These are phyloP conservation scores for Leptosphaerulina australis DNA, from an alignment of 2,329 filamentous ascomycete species.

Conservation along the genomic window DNA sequence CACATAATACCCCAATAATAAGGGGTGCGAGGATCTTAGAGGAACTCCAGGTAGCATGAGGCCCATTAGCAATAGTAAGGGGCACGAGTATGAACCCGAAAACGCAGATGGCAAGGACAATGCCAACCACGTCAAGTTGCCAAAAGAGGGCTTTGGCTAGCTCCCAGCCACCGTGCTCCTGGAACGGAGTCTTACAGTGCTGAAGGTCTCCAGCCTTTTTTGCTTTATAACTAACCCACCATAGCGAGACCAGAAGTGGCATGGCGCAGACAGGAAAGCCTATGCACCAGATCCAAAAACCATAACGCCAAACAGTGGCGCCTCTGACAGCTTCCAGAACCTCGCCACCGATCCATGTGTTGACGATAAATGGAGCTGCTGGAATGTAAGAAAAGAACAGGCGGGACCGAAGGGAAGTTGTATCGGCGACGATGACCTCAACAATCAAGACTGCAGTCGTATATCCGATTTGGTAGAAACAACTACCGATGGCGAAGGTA, in stretches of 20 bases:
- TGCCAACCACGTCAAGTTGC: constrained; percentile 60
- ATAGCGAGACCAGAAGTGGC: constrained; percentile 61
- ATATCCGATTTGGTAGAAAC: constrained; percentile 59
- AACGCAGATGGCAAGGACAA: constrained; percentile 54
- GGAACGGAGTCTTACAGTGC: constrained; percentile 53
- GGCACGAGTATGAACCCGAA: constrained; percentile 59
- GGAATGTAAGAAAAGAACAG: constrained; percentile 67
- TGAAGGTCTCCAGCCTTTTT: constrained; percentile 57
- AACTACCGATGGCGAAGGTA: constrained; percentile 58
- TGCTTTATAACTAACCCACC: constrained; percentile 59
- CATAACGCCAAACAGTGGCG: constrained; percentile 64
- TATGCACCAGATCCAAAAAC: constrained; percentile 64
- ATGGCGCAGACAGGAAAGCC: constrained; percentile 64
- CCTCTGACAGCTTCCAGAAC: constrained; percentile 59
- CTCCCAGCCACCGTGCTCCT: constrained; percentile 49
- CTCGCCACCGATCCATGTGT: constrained; percentile 68
- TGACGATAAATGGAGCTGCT: constrained; percentile 48
- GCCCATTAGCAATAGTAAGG: constrained; percentile 61
- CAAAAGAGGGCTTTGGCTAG: constrained; percentile 58
- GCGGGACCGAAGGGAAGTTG: constrained; percentile 67
- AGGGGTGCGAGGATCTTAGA: constrained; percentile 60
- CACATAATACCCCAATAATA: constrained; percentile 56
- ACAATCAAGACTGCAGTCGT: constrained; percentile 66
- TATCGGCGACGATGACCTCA: constrained; percentile 68
- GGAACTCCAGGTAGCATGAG: constrained; percentile 56